Evolutionary conservation across 176 grass and related monocot species (phyloP), one percentile per base, ranked within the genome.

Genomic region (Coix lacrymajobi): DNA sequence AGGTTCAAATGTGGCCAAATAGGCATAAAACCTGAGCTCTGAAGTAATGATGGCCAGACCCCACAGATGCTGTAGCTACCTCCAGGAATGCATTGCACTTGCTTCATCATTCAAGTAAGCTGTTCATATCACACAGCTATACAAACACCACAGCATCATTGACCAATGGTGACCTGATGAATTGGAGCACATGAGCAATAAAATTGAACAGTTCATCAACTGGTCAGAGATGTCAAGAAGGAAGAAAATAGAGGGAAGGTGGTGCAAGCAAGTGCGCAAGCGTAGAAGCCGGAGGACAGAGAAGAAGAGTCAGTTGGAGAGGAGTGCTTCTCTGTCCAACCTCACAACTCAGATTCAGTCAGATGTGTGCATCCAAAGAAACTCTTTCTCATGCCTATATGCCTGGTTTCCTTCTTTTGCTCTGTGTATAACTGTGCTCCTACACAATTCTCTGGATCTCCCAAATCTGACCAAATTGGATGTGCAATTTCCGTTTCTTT

Each of bases 291-390:
- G 57, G 57, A 26, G 31, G 44, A 79, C 12, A 10, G 26, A 24
- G 56, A 11, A 11, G 56, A 75, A 69, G 67, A 67, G 84, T 79
- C 88, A 83, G 61, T 74, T 79, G 80, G 84, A 83, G 75, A 87
- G 40, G 68, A 90, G 88, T 87, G 84, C 61, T 83, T 90, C 88
- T 83, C 75, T 87, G 67, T 79, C 88, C 62, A 83, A 90, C 80
- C 84, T 75, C 75, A n/a, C n/a, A 14, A 1, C 14, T 54, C 25
- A 9, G 45, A 43, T n/a, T n/a, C n/a, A n/a, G n/a, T n/a, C n/a
- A n/a, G n/a, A n/a, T n/a, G n/a, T 45, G 69, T 73, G 73, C 61
- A 78, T 89, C 78, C 79, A 86, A 85, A 60, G 73, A 79, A 43
- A 5, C 69, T 44, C 77, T 61, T 44, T 83, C 60, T 62, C 58